Evolutionary conservation across 2,329 filamentous ascomycete species (phyloP), one percentile per base, ranked within the genome.

Genomic region (Penicillium sp.): DNA sequence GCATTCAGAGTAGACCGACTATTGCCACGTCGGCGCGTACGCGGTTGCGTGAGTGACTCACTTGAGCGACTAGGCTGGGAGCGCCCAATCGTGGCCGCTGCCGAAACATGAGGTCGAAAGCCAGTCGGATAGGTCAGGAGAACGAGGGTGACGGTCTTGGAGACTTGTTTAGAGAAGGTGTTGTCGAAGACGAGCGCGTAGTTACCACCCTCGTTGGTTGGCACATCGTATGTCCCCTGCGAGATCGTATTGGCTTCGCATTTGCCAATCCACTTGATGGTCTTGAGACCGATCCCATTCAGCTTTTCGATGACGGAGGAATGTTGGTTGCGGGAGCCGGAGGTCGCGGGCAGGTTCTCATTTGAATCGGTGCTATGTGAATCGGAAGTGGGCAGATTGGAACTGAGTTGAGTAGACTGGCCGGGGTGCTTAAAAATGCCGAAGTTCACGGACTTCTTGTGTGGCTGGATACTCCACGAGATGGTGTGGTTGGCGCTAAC

Each of bases 361-460:
- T 59, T 66, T 7, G 66, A 66, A 35, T 67, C 63, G 47, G 72
- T 70, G 45, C 68, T 71, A 12, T 66, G 66, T 13, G 72, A 68
- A 35, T 72, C 73, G 50, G 74, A 68, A 20, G 72, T 62, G 10
- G 74, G 69, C 9, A 76, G 56, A 44, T 68, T 66, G 52, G 66
- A 76, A 52, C 68, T 71, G 32, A 74, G 72, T 54, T 81, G 77
- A 57, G 78, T 78, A 52, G 78, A 69, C 57, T 81, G 85, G 58
- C 91, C 90, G 2, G 93, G 92, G 69, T 97, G 93, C 70, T 96
- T 97, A 73, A 98, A 95, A 65, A 98, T 87, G 66, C 91, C 93
- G 69, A 98, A 95, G 74, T 97, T 96, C 72, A 98, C 87, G 51
- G 92, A 96, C 75, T 96, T 97, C 76, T 95, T 97, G 71, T 97